Conservation (phyloP, 2,329 filamentous ascomycete genomes). For the Trichoderma pleuroti region DNA sequence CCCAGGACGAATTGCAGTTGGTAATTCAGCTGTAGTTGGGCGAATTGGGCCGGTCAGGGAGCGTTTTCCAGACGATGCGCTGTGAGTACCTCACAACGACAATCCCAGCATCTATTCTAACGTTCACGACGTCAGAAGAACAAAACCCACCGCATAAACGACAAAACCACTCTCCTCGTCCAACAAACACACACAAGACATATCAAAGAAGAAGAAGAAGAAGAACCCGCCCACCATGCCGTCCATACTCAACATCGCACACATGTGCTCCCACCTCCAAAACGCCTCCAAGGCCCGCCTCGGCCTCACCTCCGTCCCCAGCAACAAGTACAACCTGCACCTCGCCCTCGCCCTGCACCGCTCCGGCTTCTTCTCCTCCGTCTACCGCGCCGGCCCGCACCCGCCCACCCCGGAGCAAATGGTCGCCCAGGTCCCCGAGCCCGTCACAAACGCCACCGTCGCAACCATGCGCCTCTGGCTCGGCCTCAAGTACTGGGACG, state of each 20-base stretch:
- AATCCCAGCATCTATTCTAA: not conserved
- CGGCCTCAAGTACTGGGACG: constrained; percentile 85
- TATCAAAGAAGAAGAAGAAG: not conserved
- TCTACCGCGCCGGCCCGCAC: constrained; percentile 65
- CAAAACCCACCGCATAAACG: not conserved
- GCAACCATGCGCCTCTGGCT: constrained; percentile 77
- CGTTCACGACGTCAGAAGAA: not conserved
- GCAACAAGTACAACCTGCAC: constrained; percentile 74
- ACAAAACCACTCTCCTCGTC: no score
- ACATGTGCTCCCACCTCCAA: constrained; percentile 87
- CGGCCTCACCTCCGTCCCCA: constrained; percentile 76
- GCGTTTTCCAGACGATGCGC: not conserved
- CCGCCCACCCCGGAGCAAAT: constrained; percentile 49
- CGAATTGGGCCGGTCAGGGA: not conserved
- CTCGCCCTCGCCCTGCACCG: constrained; percentile 76
- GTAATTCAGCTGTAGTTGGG: not conserved
- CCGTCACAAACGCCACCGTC: constrained; percentile 66
- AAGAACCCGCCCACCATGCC: constrained; percentile 31
- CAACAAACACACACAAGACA: not conserved
- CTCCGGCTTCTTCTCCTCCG: constrained; percentile 74
- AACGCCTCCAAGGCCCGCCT: constrained; percentile 84
- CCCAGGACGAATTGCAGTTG: not conserved
- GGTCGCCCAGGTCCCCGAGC: constrained; percentile 47
- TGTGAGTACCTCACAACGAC: not conserved
- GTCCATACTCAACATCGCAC: constrained; percentile 64